Conservation (phyloP, 1,284 basidiomycete species). For the Sanghuangporus sanghuang region DNA sequence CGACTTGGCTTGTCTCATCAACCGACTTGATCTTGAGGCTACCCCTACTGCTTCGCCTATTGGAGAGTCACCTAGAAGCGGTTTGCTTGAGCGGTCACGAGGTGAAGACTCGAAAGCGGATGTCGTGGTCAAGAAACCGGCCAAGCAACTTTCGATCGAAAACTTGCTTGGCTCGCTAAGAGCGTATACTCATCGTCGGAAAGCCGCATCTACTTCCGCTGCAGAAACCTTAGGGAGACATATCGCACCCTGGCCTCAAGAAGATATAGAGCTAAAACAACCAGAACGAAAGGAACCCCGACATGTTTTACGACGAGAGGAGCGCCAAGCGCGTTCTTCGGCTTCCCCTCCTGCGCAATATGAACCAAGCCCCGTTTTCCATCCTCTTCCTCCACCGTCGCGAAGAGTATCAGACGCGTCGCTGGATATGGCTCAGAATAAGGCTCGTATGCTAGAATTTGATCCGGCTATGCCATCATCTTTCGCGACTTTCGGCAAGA, state of each 20-base stretch:
- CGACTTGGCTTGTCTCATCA: constrained; percentile 71
- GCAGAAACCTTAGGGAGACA: constrained; percentile 43
- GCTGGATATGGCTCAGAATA: not conserved
- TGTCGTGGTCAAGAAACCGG: constrained; percentile 23
- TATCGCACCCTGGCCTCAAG: constrained; percentile 58
- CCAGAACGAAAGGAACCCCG: not conserved
- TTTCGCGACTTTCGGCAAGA: constrained; percentile 46
- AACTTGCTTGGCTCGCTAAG: constrained; percentile 53
- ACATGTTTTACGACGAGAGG: constrained; percentile 30
- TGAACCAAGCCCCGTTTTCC: constrained; percentile 42
- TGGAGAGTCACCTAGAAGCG: not conserved
- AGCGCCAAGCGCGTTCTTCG: constrained; percentile 50
- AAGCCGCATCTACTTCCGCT: constrained; percentile 7
- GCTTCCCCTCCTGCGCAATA: constrained; percentile 37
- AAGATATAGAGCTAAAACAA: constrained; percentile 40
- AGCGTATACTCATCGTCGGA: constrained; percentile 50
- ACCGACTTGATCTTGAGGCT: constrained; percentile 66
- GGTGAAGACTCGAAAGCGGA: constrained; percentile 19
- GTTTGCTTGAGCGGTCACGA: not conserved
- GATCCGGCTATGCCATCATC: constrained; percentile 30
- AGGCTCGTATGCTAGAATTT: not conserved
- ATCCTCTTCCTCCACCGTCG: constrained; percentile 48
- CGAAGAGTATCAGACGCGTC: constrained; percentile 19
- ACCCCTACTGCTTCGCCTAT: constrained; percentile 44
- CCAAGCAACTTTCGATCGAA: constrained; percentile 32